Evolutionary conservation across 2,329 filamentous ascomycete genomes (phyloP), one percentile per base, ranked within the genome.

Genomic region (Cylindrodendrum hubeiense): DNA sequence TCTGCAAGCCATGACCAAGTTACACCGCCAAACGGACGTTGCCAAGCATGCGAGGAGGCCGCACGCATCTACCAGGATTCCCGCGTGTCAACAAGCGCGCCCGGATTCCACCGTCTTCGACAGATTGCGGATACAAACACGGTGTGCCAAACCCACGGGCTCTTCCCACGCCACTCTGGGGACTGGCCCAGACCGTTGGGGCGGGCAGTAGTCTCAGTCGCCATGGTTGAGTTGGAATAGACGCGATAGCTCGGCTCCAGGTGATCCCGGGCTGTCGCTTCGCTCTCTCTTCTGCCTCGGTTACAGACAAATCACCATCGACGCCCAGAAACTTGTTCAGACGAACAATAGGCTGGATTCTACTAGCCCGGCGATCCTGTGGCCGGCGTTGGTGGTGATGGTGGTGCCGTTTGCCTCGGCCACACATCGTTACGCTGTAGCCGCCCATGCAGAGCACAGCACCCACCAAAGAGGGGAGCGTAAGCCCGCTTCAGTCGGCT

Each of bases 371-470:
- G 41, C 37, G 17, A 34, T 44, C 57, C 68, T 44, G 57, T 73
- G 19, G 57, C 5, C 33, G 43, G 22, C 39, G 30, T n/a, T 19
- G 46, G 10, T 51, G 52, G 33, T 21, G 52, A 21, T 34, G 50
- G 57, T 64, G 9, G 26, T n/a, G 37, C 37, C 37, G n/a, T 39
- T 17, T 39, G 26, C 46, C 9, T 60, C 51, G 52, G 44, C 71
- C 71, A 74, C 58, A 62, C 71, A 74, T 60, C n/a, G 57, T 63
- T 51, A 34, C 56, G 61, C 71, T 71, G 46, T 74, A 74, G 49
- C 71, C 71, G 71, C 71, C 70, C 63, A 66, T 54, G 46, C 56
- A 44, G 58, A 51, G 51, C 59, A 60, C 30, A 54, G 46, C 51
- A 64, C 46, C 26, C 26, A 21, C 47, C 28, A 57, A 41, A 37